Conservation (phyloP, 169 alveolate genomes). For the Miamiensis avidus region DNA sequence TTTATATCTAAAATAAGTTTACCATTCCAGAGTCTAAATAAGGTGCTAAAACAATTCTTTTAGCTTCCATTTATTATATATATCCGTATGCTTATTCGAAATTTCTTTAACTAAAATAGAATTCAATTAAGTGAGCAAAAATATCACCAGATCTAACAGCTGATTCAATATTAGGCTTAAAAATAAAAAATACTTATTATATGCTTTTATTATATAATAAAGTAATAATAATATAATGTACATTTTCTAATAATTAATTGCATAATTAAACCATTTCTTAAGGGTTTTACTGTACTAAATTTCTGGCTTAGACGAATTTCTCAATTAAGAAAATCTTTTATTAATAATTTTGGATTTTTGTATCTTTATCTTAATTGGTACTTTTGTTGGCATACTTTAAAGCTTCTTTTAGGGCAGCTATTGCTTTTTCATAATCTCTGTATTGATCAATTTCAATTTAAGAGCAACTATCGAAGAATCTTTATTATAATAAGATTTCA, state of each 20-base stretch:
- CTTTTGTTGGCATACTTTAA: slow-evolving; percentile 72
- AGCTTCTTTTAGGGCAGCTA: slow-evolving; percentile 84
- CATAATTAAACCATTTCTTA: slow-evolving; percentile 66
- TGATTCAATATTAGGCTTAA: slow-evolving; percentile 64
- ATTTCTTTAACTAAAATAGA: slow-evolving; percentile 31
- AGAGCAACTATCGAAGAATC: slow-evolving; percentile 79
- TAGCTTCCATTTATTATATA: slow-evolving; percentile 61
- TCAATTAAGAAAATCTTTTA: slow-evolving; percentile 65
- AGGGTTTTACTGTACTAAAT: slow-evolving; percentile 56
- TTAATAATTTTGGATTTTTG: slow-evolving; percentile 58
- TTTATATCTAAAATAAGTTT: neutral
- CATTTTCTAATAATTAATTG: slow-evolving; percentile 57
- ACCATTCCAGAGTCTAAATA: slow-evolving; percentile 70
- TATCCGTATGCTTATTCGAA: slow-evolving; percentile 43
- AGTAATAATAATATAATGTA: neutral
- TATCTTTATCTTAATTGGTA: slow-evolving; percentile 61
- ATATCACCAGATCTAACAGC: slow-evolving; percentile 81
- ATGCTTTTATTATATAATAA: neutral
- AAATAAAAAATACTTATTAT: neutral
- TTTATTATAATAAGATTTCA: too few relatives aligned
- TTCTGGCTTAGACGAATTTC: slow-evolving; percentile 74
- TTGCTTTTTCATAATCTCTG: slow-evolving; percentile 86
- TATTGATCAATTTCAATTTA: slow-evolving; percentile 84
- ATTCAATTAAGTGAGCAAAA: slow-evolving; percentile 71
- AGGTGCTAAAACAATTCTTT: slow-evolving; percentile 60